Conservation (phyloP, 164 flowering plant species). For the Piper longum region DNA sequence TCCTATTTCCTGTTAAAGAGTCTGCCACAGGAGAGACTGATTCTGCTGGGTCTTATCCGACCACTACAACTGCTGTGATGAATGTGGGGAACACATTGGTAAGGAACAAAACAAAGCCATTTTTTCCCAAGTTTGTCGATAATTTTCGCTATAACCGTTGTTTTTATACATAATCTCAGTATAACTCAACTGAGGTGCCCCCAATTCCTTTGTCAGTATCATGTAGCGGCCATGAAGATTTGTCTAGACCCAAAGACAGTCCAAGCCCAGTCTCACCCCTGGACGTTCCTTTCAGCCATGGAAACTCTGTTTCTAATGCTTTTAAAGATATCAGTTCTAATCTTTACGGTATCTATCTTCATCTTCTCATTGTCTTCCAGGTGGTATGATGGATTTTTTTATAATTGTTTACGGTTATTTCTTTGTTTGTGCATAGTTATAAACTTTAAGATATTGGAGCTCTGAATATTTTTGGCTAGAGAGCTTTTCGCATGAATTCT, state of each 20-base stretch:
- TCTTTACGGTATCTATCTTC: slow-evolving; percentile 37
- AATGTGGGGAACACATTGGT: slow-evolving; percentile 37
- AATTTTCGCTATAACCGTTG: not conserved
- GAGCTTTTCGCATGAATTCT: no score
- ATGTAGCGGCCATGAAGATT: slow-evolving; percentile 59
- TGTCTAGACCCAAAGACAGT: slow-evolving; percentile 36
- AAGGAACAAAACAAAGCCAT: slow-evolving; percentile 12
- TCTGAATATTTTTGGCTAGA: no score
- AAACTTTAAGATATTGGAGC: no score
- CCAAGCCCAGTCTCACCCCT: slow-evolving; percentile 49
- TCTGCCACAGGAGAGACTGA: slow-evolving; percentile 15
- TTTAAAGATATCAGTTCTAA: slow-evolving; percentile 75
- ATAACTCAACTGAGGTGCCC: slow-evolving; percentile 92
- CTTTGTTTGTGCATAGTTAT: no score
- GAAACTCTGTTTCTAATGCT: slow-evolving; percentile 27
- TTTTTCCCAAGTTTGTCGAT: not conserved
- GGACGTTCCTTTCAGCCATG: slow-evolving; percentile 38
- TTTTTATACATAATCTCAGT: slow-evolving; percentile 21
- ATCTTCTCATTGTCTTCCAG: not conserved
- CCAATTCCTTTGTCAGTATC: slow-evolving; percentile 95
- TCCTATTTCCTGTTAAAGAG: slow-evolving; percentile 28
- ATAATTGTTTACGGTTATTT: no score
- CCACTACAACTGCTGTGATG: slow-evolving; percentile 42
- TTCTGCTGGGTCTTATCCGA: slow-evolving; percentile 28
- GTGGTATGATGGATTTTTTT: not conserved